These are phyloP conservation scores for Dendrocalamus sinicus DNA, from an alignment of 176 grass and related monocot genomes.

Conservation along the genomic window DNA sequence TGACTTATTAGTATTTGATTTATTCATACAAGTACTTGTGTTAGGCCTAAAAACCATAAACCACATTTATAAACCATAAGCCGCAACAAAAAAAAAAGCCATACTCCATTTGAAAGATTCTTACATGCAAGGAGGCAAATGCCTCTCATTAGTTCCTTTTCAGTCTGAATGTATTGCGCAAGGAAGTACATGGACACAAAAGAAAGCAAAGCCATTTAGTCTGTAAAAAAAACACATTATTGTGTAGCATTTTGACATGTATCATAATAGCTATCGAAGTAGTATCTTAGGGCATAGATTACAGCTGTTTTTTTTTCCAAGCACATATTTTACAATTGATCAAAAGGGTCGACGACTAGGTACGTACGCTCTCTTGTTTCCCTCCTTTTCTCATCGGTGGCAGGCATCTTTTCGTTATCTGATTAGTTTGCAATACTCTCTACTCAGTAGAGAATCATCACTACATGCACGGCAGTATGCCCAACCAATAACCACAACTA, in stretches of 20 bases:
- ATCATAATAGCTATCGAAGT: constrained; percentile 51
- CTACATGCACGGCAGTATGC: constrained; percentile 32
- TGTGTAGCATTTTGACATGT: constrained; percentile 60
- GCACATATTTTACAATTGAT: constrained; percentile 11
- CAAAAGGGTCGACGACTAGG: constrained; percentile 47
- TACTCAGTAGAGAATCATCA: constrained; percentile 45
- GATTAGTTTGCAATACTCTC: constrained; percentile 48
- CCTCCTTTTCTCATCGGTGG: constrained; percentile 44
- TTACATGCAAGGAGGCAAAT: constrained; percentile 24
- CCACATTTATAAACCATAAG: too few species aligned
- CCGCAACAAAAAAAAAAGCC: too few species aligned
- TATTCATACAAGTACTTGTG: too few species aligned
- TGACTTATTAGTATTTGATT: too few species aligned
- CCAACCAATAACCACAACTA: constrained; percentile 13
- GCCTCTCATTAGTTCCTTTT: constrained; percentile 14
- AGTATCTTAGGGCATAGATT: constrained; percentile 49
- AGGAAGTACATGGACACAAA: constrained; percentile 52
- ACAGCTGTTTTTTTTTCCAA: background rate
- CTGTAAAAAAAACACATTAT: constrained; percentile 29
- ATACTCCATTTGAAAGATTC: constrained; percentile 63
- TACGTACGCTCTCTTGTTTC: constrained; percentile 33
- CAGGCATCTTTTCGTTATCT: constrained; percentile 58
- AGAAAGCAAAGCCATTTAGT: constrained; percentile 27
- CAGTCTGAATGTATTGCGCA: constrained; percentile 42
- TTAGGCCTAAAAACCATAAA: too few species aligned